Percentiles rank a stretch among this genome's conserved stretches.
phyloP scores from a whole-genome alignment of 1,284 basidiomycete species.

The Puccinia hordei region DNA sequence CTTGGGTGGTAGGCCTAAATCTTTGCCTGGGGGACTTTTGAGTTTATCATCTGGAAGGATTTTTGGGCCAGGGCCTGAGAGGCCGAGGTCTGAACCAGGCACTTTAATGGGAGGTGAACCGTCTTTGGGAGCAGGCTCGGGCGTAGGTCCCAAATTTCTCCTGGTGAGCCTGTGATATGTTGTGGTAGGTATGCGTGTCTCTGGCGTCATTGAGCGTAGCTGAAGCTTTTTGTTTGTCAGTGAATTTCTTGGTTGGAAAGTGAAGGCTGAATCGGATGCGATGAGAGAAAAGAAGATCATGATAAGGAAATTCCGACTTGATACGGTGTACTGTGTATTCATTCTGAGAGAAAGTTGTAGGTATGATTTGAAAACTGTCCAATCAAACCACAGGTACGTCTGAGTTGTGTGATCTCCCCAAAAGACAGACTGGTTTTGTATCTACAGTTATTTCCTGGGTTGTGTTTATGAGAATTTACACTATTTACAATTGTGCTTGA shows the following conservation, averaged over 20 bases:
- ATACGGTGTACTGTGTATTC: conserved; percentile 1
- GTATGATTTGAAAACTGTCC: conserved; percentile 2
- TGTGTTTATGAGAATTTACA: neutral
- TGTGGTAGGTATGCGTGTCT: neutral
- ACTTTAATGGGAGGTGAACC: too few species aligned
- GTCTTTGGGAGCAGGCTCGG: neutral
- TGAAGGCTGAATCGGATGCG: neutral
- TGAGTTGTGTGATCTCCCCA: neutral
- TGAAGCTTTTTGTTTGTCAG: neutral
- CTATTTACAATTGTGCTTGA: conserved; percentile 8
- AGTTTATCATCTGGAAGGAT: too few species aligned
- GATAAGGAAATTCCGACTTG: neutral
- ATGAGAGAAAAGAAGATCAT: neutral
- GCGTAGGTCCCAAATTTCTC: neutral
- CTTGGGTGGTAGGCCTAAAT: neutral
- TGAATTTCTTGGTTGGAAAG: neutral
- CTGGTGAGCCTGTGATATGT: neutral
- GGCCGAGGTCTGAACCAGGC: too few species aligned
- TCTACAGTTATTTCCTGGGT: neutral
- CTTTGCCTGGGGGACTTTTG: neutral
- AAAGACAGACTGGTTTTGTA: neutral
- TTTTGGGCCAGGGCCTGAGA: too few species aligned
- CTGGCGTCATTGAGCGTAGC: neutral
- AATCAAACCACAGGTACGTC: neutral
- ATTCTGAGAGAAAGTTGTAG: neutral